Evolutionary conservation across 129 eudicot genomes (phyloP).

Genomic region (Sambucus nigra): DNA sequence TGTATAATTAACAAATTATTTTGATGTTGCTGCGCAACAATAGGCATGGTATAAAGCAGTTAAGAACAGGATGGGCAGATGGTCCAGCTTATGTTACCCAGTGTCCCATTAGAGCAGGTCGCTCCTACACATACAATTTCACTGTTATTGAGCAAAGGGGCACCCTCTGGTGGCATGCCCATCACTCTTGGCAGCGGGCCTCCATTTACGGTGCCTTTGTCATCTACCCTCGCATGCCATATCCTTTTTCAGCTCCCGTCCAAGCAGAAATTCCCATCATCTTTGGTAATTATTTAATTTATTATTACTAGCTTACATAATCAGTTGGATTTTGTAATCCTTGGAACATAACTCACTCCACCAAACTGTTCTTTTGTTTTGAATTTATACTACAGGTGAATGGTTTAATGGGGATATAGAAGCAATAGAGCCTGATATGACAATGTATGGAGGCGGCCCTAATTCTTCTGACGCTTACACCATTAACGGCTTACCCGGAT

Average conservation of each 20-base stretch:
- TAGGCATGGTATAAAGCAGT: constrained; percentile 76
- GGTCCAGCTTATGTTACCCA: constrained; percentile 90
- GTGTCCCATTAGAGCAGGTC: constrained; percentile 57
- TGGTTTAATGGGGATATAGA: constrained; percentile 61
- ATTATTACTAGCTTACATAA: too few species aligned
- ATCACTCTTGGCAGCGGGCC: constrained; percentile 73
- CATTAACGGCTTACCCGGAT: constrained; percentile 72
- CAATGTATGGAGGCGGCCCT: constrained; percentile 52
- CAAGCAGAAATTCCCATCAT: constrained; percentile 45
- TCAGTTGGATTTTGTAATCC: too few species aligned
- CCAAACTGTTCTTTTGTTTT: neutral
- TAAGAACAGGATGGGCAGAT: constrained; percentile 84
- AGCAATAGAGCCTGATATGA: constrained; percentile 44
- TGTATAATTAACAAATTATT: neutral
- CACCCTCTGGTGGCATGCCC: constrained; percentile 87
- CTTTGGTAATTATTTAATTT: constrained; percentile 28
- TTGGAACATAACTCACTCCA: neutral
- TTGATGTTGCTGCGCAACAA: neutral
- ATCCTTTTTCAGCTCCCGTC: constrained; percentile 38
- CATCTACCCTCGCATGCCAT: constrained; percentile 62
- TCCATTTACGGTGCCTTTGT: constrained; percentile 62
- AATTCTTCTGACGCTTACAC: constrained; percentile 73
- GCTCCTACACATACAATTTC: constrained; percentile 58
- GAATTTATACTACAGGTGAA: constrained; percentile 35
- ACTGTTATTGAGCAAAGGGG: constrained; percentile 48